Conservation (phyloP, 805 yeast genomes). For the Cyberlindnera xylosilytica region DNA sequence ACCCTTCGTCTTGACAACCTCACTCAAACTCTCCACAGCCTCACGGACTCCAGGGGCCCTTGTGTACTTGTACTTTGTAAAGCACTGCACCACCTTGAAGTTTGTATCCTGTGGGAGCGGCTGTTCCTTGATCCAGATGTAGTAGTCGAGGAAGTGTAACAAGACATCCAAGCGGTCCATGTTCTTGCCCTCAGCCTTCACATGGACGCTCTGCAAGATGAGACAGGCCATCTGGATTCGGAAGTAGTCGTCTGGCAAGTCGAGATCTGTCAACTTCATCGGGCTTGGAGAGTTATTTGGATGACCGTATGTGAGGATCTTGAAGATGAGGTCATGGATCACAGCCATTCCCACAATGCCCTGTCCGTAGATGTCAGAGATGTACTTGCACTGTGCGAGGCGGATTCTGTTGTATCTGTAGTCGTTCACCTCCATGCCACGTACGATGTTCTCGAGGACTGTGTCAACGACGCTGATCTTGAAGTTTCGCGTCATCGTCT, state of each 20-base stretch:
- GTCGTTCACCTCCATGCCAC: slow-evolving; percentile 65
- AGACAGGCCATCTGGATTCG: slow-evolving; percentile 56
- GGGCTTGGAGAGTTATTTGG: slow-evolving; percentile 53
- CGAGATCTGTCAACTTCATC: slow-evolving; percentile 41
- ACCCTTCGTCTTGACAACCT: slow-evolving; percentile 22
- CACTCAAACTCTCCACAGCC: no score
- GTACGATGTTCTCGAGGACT: slow-evolving; percentile 55
- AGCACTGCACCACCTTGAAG: slow-evolving; percentile 47
- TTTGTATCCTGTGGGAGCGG: slow-evolving; percentile 65
- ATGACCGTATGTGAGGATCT: slow-evolving; percentile 64
- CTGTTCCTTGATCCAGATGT: slow-evolving; percentile 53
- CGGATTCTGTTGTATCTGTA: slow-evolving; percentile 58
- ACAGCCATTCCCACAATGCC: slow-evolving; percentile 44
- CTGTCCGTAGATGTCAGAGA: slow-evolving; percentile 54
- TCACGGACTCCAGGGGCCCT: no score
- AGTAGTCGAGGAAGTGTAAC: slow-evolving; percentile 67
- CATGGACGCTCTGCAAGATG: slow-evolving; percentile 33
- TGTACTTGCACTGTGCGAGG: slow-evolving; percentile 55
- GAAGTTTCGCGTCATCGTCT: slow-evolving; percentile 38
- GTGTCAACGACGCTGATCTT: slow-evolving; percentile 53
- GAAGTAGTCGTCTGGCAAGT: slow-evolving; percentile 66
- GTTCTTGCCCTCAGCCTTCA: slow-evolving; percentile 8
- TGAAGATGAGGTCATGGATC: slow-evolving; percentile 50
- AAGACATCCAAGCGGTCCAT: slow-evolving; percentile 36
- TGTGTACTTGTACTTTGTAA: slow-evolving; percentile 34